A percentile compares a stretch with the other conserved stretches of the same genome.
These are phyloP conservation scores for Eucalyptus melliodora DNA, from an alignment of 345 rosid genomes.

Conservation along the genomic window DNA sequence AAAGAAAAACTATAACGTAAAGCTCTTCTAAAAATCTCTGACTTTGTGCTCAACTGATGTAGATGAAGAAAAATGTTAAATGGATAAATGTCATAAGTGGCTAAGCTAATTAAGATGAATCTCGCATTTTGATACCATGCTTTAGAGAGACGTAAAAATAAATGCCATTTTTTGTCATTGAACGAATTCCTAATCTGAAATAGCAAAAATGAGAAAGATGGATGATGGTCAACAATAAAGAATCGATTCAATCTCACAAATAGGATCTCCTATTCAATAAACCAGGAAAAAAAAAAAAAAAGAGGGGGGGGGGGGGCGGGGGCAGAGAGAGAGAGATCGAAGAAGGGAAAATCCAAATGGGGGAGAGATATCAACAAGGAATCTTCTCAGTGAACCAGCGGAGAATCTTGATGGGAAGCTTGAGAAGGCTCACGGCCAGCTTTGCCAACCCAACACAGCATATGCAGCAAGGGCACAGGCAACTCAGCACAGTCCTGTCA, in stretches of 20 bases:
- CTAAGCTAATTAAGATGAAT: not conserved
- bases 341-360: not conserved
- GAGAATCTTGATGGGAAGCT: constrained; percentile 4
- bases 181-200: not conserved
- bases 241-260: not conserved
- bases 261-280: not conserved
- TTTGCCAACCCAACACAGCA: not conserved
- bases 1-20: too few species aligned
- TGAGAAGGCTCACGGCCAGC: not conserved
- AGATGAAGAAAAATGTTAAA: too few species aligned
- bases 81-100: too few species aligned
- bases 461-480: constrained; percentile 9
- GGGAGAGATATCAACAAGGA: not conserved
- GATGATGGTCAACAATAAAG: not conserved
- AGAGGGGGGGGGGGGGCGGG: too few species aligned
- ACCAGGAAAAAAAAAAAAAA: too few species aligned
- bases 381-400: constrained; percentile 3
- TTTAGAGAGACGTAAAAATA: not conserved
- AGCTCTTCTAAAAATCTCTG: too few species aligned
- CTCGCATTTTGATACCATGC: not conserved
- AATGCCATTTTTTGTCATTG: not conserved
- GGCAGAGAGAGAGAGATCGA: not conserved
- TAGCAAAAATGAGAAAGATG: not conserved
- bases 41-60: too few species aligned
- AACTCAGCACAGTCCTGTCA: constrained; percentile 3